Percentiles rank a stretch among this genome's conserved stretches.
These are phyloP conservation scores for Heliocybe sulcata DNA, from an alignment of 1,284 basidiomycete species.

Conservation along the genomic window DNA sequence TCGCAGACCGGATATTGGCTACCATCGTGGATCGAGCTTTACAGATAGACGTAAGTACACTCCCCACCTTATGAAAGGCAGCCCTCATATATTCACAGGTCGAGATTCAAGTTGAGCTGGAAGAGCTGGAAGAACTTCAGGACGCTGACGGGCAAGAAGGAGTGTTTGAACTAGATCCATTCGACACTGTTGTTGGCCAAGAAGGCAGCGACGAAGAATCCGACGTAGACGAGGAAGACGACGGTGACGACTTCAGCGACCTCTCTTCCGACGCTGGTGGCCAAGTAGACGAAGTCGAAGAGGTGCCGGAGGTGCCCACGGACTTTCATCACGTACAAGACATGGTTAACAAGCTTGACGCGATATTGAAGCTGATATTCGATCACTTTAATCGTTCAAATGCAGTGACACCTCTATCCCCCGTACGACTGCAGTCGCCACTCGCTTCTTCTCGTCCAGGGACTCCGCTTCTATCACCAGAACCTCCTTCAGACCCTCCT, in stretches of 20 bases:
- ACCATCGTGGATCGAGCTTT: conserved; percentile 89
- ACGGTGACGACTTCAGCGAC: conserved; percentile 49
- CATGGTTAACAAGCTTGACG: conserved; percentile 89
- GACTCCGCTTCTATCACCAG: conserved; percentile 7
- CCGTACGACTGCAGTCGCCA: conserved; percentile 8
- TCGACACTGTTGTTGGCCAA: conserved; percentile 75
- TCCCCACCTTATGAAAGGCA: too few species aligned
- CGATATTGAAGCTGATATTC: conserved; percentile 80
- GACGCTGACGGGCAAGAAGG: conserved; percentile 54
- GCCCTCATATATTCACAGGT: conserved; percentile 50
- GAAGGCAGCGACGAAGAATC: conserved; percentile 50
- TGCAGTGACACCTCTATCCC: conserved; percentile 12
- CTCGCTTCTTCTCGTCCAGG: conserved; percentile 13
- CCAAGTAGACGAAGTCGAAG: conserved; percentile 43
- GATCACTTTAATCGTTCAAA: conserved; percentile 65
- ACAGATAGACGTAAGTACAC: conserved; percentile 80
- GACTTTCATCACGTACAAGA: conserved; percentile 70
- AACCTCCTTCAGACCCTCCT: conserved; percentile 8
- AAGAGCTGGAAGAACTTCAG: conserved; percentile 79
- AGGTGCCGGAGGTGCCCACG: conserved; percentile 34
- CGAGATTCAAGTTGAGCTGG: conserved; percentile 93
- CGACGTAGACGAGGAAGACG: conserved; percentile 45
- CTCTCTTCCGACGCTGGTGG: conserved; percentile 60
- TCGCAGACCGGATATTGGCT: conserved; percentile 79
- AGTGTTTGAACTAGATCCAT: conserved; percentile 75